Conservation (phyloP, 2,329 filamentous ascomycete species). For the Stagonosporopsis tanaceti region DNA sequence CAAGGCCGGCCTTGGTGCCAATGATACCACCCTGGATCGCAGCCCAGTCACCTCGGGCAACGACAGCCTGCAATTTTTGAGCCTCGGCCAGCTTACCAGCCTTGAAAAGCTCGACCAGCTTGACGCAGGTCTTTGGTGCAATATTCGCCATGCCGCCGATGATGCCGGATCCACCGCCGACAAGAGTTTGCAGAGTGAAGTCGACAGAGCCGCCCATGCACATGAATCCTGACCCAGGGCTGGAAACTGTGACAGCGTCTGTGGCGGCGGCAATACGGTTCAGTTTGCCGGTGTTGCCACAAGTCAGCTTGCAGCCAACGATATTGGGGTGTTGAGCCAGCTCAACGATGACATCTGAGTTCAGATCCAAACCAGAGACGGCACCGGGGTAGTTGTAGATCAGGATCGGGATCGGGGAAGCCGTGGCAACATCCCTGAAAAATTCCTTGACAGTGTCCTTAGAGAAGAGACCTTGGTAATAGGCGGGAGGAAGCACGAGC, state of each 20-base stretch:
- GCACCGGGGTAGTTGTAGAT: constrained; percentile 76
- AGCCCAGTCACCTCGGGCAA: constrained; percentile 73
- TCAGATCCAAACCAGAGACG: constrained; percentile 69
- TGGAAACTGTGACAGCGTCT: constrained; percentile 45
- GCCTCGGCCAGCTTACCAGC: constrained; percentile 69
- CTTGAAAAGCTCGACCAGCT: constrained; percentile 67
- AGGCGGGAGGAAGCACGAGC: constrained; percentile 77
- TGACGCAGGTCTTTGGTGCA: constrained; percentile 70
- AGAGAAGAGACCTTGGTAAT: constrained; percentile 74
- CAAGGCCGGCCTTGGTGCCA: constrained; percentile 71
- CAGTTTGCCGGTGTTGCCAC: constrained; percentile 75
- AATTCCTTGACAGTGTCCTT: constrained; percentile 67
- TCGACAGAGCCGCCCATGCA: constrained; percentile 77
- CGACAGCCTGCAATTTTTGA: constrained; percentile 68
- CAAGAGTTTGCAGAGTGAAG: constrained; percentile 74
- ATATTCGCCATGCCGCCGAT: constrained; percentile 77
- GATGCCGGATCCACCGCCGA: constrained; percentile 74
- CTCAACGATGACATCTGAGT: constrained; percentile 68
- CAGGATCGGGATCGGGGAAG: constrained; percentile 69
- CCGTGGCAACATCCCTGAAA: constrained; percentile 70
- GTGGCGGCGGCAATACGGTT: constrained; percentile 66
- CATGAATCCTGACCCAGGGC: constrained; percentile 65
- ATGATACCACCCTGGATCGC: constrained; percentile 74
- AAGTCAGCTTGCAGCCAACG: constrained; percentile 73
- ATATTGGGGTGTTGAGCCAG: constrained; percentile 71